phyloP scores from a whole-genome alignment of 2,329 filamentous ascomycete genomes.

The Fusarium lyarnte region DNA sequence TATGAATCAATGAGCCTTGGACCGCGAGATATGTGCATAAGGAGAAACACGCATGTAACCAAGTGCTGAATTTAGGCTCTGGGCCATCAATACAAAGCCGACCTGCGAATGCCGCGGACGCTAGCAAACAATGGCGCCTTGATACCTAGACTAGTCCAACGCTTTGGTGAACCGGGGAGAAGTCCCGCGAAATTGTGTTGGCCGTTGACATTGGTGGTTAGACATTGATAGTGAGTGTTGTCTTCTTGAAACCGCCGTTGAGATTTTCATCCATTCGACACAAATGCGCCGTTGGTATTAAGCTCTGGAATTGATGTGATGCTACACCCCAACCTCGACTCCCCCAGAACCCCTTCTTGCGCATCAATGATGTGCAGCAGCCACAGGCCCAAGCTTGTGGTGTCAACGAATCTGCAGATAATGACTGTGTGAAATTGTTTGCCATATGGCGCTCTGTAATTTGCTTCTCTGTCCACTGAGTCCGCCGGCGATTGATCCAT shows the following conservation, averaged over 20 bases:
- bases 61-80: conserved; percentile 6
- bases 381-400: conserved; percentile 40
- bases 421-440: conserved; percentile 27
- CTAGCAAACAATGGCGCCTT: conserved; percentile 29
- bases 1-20: background rate
- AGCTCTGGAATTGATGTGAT: conserved; percentile 2
- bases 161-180: conserved; percentile 26
- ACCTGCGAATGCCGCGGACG: conserved; percentile 14
- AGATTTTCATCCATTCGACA: background rate
- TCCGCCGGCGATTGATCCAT: conserved; percentile 13
- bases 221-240: background rate
- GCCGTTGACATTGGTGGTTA: background rate
- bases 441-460: conserved; percentile 28
- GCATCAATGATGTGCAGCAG: conserved; percentile 43
- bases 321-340: conserved; percentile 25
- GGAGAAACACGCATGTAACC: background rate
- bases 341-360: conserved; percentile 35
- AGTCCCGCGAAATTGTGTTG: conserved; percentile 33
- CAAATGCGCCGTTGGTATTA: background rate
- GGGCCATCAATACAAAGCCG: conserved; percentile 11
- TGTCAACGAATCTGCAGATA: conserved; percentile 18
- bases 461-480: conserved; percentile 18
- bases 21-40: background rate
- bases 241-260: conserved; percentile 10
- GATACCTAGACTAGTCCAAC: conserved; percentile 1